Evolutionary conservation across 2,329 filamentous ascomycete genomes (phyloP).

Genomic region (Claviceps cyperi): DNA sequence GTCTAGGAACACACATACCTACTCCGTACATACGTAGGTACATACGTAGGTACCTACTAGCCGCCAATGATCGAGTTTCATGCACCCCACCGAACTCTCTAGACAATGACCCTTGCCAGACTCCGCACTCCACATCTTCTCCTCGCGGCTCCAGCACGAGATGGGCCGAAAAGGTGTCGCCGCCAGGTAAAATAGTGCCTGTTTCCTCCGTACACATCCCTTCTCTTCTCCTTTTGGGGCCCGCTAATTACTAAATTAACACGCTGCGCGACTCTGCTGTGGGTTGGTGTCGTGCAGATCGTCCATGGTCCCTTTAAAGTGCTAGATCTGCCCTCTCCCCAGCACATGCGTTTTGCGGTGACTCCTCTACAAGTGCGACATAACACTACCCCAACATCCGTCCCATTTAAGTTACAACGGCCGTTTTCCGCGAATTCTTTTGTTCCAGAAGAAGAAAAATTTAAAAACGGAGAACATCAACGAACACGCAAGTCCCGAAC

Average conservation of each 20-base stretch:
- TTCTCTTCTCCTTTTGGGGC: neutral
- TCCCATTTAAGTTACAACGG: neutral
- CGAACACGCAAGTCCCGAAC: neutral
- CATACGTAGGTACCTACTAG: too few species aligned
- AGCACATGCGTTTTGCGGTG: neutral
- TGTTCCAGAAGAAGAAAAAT: neutral
- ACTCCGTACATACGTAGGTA: too few species aligned
- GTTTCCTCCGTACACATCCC: neutral
- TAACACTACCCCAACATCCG: neutral
- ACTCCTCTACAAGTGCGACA: slow-evolving; percentile 1
- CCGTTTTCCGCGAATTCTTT: neutral
- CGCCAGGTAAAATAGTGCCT: neutral
- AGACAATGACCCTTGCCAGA: neutral
- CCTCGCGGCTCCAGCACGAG: slow-evolving; percentile 2
- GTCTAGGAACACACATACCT: too few species aligned
- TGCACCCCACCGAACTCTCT: neutral
- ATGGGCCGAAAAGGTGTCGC: slow-evolving; percentile 7
- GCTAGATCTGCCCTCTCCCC: slow-evolving; percentile 2
- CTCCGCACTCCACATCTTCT: slow-evolving; percentile 7
- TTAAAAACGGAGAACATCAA: neutral
- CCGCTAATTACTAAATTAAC: neutral
- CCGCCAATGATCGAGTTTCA: neutral
- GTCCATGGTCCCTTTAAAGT: neutral
- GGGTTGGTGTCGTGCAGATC: neutral
- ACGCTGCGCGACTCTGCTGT: neutral